Percentiles rank a stretch among this genome's conserved stretches.
Conservation (phyloP, 176 grass and related monocot species). For the Tillandsia fasciculata region DNA sequence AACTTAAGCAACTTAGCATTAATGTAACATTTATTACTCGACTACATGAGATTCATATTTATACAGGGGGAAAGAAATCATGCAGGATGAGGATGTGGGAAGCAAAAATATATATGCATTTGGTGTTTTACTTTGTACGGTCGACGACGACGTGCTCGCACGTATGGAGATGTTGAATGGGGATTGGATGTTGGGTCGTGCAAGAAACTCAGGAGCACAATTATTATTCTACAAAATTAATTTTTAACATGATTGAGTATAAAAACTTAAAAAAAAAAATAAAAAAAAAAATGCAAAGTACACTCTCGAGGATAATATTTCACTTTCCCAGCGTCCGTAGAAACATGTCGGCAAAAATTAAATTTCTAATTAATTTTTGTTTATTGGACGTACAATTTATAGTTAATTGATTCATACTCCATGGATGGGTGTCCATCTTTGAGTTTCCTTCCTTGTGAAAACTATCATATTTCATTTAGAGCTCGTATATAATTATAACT, state of each 20-base stretch:
- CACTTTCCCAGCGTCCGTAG: background rate
- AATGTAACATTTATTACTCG: background rate
- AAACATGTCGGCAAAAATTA: background rate
- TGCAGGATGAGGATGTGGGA: background rate
- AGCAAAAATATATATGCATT: too few relatives aligned
- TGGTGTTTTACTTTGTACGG: background rate
- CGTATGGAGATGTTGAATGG: background rate
- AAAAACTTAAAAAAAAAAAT: background rate
- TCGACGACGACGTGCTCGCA: slow-evolving; percentile 25
- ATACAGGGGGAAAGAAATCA: background rate
- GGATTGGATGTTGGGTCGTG: slow-evolving; percentile 23
- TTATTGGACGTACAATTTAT: background rate
- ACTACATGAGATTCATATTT: background rate
- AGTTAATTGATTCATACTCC: background rate
- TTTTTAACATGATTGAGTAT: slow-evolving; percentile 2
- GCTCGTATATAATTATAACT: too few relatives aligned
- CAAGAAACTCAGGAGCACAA: slow-evolving; percentile 28
- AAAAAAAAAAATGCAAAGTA: background rate
- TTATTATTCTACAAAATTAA: slow-evolving; percentile 21
- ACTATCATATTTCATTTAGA: too few relatives aligned
- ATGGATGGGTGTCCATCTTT: too few relatives aligned
- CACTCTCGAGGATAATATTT: background rate
- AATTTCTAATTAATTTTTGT: background rate
- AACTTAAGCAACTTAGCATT: too few relatives aligned
- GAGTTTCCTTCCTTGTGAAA: too few relatives aligned